Percentiles rank a stretch among this genome's conserved stretches.
Evolutionary conservation across 2,329 filamentous ascomycete genomes (phyloP).

Genomic region (Arthrobotrys pseudoclavata): DNA sequence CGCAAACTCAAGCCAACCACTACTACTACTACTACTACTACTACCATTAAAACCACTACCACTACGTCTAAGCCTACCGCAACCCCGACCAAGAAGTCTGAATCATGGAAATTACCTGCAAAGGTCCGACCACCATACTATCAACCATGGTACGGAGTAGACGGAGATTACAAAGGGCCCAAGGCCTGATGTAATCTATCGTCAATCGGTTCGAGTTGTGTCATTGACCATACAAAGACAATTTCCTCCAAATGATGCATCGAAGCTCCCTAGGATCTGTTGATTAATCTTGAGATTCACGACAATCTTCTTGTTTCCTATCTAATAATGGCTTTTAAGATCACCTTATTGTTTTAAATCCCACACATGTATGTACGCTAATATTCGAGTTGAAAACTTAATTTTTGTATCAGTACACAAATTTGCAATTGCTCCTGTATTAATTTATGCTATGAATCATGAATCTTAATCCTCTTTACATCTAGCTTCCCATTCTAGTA

Average conservation of each 20-base stretch:
- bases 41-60: background rate
- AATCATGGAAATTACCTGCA: background rate
- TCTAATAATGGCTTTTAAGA: background rate
- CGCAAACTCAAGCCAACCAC: background rate
- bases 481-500: conserved; percentile 46
- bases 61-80: background rate
- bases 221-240: no score
- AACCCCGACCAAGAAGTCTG: background rate
- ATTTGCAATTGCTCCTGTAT: background rate
- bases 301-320: background rate
- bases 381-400: background rate
- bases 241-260: no score
- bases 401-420: background rate
- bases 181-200: background rate
- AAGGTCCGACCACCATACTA: conserved; percentile 22
- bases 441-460: background rate
- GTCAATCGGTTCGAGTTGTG: background rate
- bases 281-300: background rate
- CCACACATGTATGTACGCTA: background rate
- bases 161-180: background rate
- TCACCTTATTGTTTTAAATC: background rate
- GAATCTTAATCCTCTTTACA: conserved; percentile 19
- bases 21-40: background rate
- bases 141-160: conserved; percentile 6
- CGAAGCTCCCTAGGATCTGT: background rate